Percentiles rank a stretch among this genome's conserved stretches.
Conservation (phyloP, 352 stramenopile genomes). For the Blastocystis sp. region DNA sequence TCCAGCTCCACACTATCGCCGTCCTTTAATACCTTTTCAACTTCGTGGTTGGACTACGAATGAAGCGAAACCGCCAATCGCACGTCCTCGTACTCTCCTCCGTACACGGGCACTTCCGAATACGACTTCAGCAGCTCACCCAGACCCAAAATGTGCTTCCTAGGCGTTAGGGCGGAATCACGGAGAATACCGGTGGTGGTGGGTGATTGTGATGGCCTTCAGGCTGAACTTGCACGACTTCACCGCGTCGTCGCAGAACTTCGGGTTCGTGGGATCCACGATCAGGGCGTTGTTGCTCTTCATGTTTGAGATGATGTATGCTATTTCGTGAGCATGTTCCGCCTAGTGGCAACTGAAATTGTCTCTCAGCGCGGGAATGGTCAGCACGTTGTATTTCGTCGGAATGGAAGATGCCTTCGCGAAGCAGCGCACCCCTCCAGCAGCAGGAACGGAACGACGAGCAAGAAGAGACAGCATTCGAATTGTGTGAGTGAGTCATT, state of each 20-base stretch:
- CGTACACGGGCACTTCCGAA: slow-evolving; percentile 18
- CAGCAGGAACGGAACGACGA: not conserved
- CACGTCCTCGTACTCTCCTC: slow-evolving; percentile 23
- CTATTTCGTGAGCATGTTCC: not conserved
- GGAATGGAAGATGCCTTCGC: not conserved
- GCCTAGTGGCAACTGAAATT: slow-evolving; percentile 1
- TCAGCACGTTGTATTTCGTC: slow-evolving; percentile 63
- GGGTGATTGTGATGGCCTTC: slow-evolving; percentile 33
- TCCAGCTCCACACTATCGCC: slow-evolving; percentile 31
- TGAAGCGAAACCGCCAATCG: not conserved
- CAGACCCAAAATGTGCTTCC: slow-evolving; percentile 49
- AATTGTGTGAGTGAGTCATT: not conserved
- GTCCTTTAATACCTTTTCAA: slow-evolving; percentile 21
- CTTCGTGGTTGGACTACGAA: slow-evolving; percentile 26
- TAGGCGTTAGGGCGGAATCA: not conserved
- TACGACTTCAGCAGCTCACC: slow-evolving; percentile 52
- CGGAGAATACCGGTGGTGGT: slow-evolving; percentile 36
- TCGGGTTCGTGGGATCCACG: slow-evolving; percentile 27
- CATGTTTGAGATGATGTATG: slow-evolving; percentile 44
- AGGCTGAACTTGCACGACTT: not conserved
- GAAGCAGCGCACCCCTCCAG: not conserved
- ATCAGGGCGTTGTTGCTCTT: slow-evolving; percentile 42
- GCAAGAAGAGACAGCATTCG: not conserved
- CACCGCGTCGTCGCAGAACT: slow-evolving; percentile 47
- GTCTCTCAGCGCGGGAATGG: slow-evolving; percentile 50